A percentile compares a stretch with the other conserved stretches of the same genome.
These are phyloP conservation scores for Boletus huronensis DNA, from an alignment of 768 basidiomycete species.

Conservation along the genomic window DNA sequence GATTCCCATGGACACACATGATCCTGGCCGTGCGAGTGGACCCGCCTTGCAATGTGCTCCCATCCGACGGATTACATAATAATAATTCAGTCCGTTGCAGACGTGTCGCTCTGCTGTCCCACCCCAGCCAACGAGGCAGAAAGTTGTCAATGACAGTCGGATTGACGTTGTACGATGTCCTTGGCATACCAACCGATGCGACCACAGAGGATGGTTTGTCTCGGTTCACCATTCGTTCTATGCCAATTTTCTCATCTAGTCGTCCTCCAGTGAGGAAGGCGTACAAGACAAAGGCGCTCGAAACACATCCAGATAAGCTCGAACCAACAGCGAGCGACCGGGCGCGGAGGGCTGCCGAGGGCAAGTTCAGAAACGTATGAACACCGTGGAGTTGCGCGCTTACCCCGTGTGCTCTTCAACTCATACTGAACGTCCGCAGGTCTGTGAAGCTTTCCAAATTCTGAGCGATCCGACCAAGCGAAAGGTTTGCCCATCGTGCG, in stretches of 20 bases:
- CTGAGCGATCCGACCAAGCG: constrained; percentile 54
- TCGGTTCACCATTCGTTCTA: not conserved
- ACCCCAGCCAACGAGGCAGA: not conserved
- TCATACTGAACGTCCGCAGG: constrained; percentile 38
- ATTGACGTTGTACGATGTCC: constrained; percentile 39
- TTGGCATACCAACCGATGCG: constrained; percentile 44
- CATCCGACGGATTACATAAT: not conserved
- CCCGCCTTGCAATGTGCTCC: too few species aligned
- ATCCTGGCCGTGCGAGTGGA: too few species aligned
- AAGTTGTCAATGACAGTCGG: constrained; percentile 28
- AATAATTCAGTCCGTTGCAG: too few species aligned
- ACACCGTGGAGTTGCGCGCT: constrained; percentile 21
- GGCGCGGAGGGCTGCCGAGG: constrained; percentile 52
- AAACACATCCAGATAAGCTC: constrained; percentile 74
- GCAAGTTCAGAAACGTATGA: constrained; percentile 58
- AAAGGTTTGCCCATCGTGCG: constrained; percentile 38
- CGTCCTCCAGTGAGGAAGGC: constrained; percentile 50
- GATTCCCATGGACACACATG: not conserved
- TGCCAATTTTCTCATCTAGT: not conserved
- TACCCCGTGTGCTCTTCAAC: constrained; percentile 4
- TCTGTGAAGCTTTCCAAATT: constrained; percentile 59
- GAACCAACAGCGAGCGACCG: constrained; percentile 48
- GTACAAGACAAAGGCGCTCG: constrained; percentile 62
- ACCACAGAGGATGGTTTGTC: constrained; percentile 50
- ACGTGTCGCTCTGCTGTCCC: too few species aligned